phyloP scores from a whole-genome alignment of 116 monocot species.

The Zostera marina region DNA sequence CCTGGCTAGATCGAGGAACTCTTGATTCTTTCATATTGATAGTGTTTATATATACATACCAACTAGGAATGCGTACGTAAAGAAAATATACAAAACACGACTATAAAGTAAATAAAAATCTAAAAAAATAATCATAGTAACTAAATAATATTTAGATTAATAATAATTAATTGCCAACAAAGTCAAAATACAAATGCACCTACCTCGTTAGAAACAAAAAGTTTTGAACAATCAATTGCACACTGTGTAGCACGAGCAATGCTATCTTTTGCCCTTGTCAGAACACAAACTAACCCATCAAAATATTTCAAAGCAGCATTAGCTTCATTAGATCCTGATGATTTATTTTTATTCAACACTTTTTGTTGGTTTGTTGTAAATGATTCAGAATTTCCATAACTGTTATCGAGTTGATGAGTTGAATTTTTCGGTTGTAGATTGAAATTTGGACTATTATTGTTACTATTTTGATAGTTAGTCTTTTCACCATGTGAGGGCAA shows the following conservation, averaged over 20 bases:
- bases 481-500: slow-evolving; percentile 39
- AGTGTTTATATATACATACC: too few relatives aligned
- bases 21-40: too few relatives aligned
- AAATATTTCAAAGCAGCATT: slow-evolving; percentile 55
- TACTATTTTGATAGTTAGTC: slow-evolving; percentile 15
- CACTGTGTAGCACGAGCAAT: slow-evolving; percentile 82
- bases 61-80: too few relatives aligned
- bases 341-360: slow-evolving; percentile 27
- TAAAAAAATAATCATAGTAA: too few relatives aligned
- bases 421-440: slow-evolving; percentile 7
- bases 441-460: slow-evolving; percentile 24
- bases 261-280: slow-evolving; percentile 88
- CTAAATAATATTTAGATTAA: too few relatives aligned
- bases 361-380: slow-evolving; percentile 8
- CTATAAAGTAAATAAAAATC: too few relatives aligned
- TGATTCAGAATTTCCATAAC: slow-evolving; percentile 4
- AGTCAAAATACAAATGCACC: slow-evolving; percentile 23
- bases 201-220: slow-evolving; percentile 81
- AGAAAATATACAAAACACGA: too few relatives aligned
- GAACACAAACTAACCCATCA: slow-evolving; percentile 46
- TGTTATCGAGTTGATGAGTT: background rate
- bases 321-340: slow-evolving; percentile 25
- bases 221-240: slow-evolving; percentile 81
- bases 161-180: background rate
- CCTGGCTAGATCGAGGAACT: too few relatives aligned